phyloP scores from a whole-genome alignment of 257 asterid species.

The Petunia axillaris region DNA sequence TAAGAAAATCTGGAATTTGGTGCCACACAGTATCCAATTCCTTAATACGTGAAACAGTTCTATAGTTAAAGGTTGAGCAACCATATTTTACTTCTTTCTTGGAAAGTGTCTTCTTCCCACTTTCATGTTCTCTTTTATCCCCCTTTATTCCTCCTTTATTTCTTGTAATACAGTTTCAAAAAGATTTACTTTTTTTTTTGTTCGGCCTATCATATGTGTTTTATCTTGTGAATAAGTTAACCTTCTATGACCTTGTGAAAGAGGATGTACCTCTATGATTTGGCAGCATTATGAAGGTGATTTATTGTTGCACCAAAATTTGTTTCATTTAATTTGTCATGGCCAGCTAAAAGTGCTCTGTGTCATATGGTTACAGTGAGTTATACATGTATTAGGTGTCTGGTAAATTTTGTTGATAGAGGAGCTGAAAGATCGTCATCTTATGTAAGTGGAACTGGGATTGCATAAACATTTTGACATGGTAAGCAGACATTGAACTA shows the following conservation, averaged over 20 bases:
- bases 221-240: background rate
- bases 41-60: background rate
- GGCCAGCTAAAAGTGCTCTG: background rate
- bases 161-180: too few species aligned
- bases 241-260: background rate
- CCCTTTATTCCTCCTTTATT: too few species aligned
- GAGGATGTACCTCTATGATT: background rate
- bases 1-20: slow-evolving; percentile 13
- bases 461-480: background rate
- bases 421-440: slow-evolving; percentile 5
- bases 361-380: slow-evolving; percentile 2
- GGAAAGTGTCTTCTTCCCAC: too few species aligned
- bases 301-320: slow-evolving; percentile 10
- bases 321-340: slow-evolving; percentile 8
- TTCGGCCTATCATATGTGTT: background rate
- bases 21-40: background rate
- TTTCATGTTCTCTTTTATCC: too few species aligned
- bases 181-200: background rate
- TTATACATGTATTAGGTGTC: slow-evolving; percentile 2
- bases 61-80: background rate
- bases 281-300: slow-evolving; percentile 5
- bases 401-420: slow-evolving; percentile 9
- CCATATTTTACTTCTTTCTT: too few species aligned
- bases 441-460: slow-evolving; percentile 8
- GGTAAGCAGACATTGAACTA: background rate